A percentile compares a stretch with the other conserved stretches of the same genome.
phyloP scores from a whole-genome alignment of 345 rosid genomes.

The Hibiscus tridactylites region DNA sequence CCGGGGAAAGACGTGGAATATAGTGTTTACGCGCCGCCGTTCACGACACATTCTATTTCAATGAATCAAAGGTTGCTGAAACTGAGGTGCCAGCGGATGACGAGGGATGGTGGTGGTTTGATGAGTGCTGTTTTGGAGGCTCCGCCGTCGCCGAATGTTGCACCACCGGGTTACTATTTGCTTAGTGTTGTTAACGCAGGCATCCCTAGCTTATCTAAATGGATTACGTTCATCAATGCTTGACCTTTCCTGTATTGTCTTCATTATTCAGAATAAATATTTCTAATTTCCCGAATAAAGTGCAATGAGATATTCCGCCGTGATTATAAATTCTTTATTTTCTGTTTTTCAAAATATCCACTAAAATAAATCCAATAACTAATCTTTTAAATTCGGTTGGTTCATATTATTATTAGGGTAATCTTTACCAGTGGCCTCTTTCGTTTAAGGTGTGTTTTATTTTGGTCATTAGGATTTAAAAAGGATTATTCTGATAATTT shows the following conservation, averaged over 20 bases:
- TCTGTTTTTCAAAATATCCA: too few species aligned
- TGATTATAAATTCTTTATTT: too few species aligned
- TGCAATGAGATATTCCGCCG: not conserved
- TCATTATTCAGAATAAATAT: not conserved
- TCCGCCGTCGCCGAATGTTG: conserved; percentile 38
- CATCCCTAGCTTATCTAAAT: conserved; percentile 43
- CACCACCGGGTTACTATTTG: conserved; percentile 55
- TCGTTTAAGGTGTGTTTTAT: too few species aligned
- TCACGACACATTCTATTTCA: conserved; percentile 40
- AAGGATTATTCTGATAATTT: too few species aligned
- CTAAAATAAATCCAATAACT: too few species aligned
- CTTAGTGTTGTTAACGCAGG: conserved; percentile 38
- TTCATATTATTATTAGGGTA: too few species aligned
- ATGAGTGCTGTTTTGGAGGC: conserved; percentile 22
- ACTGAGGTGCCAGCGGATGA: conserved; percentile 15
- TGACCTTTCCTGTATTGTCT: not conserved
- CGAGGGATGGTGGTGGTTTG: conserved; percentile 12
- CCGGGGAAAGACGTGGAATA: conserved; percentile 17
- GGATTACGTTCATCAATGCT: conserved; percentile 25
- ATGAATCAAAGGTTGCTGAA: conserved; percentile 53
- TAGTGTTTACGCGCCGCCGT: conserved; percentile 29
- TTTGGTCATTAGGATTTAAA: too few species aligned
- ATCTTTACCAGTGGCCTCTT: too few species aligned
- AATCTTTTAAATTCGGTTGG: too few species aligned
- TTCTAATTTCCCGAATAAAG: not conserved